Evolutionary conservation across 106 monocot species (phyloP).

Genomic region (Iris macrosiphon): DNA sequence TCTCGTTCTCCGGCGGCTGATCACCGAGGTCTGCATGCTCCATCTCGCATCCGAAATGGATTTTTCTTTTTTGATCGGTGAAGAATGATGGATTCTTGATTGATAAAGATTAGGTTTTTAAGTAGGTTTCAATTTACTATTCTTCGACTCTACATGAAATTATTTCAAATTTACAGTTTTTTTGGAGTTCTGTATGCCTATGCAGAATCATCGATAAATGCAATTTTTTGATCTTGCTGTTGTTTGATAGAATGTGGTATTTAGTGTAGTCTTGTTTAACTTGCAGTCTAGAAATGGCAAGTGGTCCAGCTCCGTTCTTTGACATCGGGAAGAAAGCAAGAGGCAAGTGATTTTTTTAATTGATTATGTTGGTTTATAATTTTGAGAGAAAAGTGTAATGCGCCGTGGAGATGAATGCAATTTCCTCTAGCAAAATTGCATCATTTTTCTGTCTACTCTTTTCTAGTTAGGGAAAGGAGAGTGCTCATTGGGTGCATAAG

Average conservation of each 20-base stretch:
- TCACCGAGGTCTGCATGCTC: too few relatives aligned
- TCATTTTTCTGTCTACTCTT: too few relatives aligned
- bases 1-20: not conserved
- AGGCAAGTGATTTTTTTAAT: constrained; percentile 28
- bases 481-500: too few relatives aligned
- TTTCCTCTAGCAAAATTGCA: not conserved
- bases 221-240: not conserved
- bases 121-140: not conserved
- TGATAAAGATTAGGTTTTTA: not conserved
- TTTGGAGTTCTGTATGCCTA: not conserved
- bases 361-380: not conserved
- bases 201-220: not conserved
- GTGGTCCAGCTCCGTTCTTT: constrained; percentile 49
- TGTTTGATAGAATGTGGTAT: too few relatives aligned
- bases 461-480: too few relatives aligned
- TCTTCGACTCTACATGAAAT: too few relatives aligned
- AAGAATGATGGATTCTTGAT: too few relatives aligned
- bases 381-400: not conserved
- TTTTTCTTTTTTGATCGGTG: too few relatives aligned
- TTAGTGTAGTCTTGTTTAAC: too few relatives aligned
- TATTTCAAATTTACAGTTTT: not conserved
- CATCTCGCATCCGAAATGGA: not conserved
- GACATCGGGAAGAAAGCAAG: constrained; percentile 61
- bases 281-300: constrained; percentile 35
- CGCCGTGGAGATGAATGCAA: not conserved